Percentiles rank a stretch among this genome's conserved stretches.
These are phyloP conservation scores for Phytophthora idaei DNA, from an alignment of 352 stramenopile species.

Conservation along the genomic window DNA sequence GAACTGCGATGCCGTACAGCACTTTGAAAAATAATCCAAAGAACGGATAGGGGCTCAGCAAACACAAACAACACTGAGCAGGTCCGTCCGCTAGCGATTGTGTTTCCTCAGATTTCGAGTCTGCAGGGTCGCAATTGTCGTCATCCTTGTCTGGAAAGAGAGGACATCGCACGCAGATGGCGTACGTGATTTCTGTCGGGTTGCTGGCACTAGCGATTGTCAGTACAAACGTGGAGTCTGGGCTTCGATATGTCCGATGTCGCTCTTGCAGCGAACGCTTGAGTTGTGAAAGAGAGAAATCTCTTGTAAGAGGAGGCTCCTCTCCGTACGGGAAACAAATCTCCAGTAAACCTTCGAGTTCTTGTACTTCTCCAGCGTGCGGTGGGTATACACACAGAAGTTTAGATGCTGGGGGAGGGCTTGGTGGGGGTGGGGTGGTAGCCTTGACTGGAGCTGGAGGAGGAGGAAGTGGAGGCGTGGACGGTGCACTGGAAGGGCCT, in stretches of 20 bases:
- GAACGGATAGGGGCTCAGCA: slow-evolving; percentile 80
- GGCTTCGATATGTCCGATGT: slow-evolving; percentile 66
- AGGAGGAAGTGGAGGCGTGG: slow-evolving; percentile 26
- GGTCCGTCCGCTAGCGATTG: slow-evolving; percentile 21
- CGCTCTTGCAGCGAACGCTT: slow-evolving; percentile 68
- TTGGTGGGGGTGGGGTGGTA: slow-evolving; percentile 3
- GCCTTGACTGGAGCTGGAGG: slow-evolving; percentile 14
- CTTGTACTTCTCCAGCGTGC: slow-evolving; percentile 46
- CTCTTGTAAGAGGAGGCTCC: slow-evolving; percentile 38
- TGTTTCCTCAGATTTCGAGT: background rate
- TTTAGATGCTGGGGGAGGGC: slow-evolving; percentile 37
- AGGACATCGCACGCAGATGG: slow-evolving; percentile 70
- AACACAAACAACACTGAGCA: slow-evolving; percentile 72
- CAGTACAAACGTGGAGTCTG: slow-evolving; percentile 77
- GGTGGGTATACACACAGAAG: slow-evolving; percentile 60
- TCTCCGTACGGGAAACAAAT: slow-evolving; percentile 82
- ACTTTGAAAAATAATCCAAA: slow-evolving; percentile 89
- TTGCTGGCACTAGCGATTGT: slow-evolving; percentile 60
- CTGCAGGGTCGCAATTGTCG: slow-evolving; percentile 3
- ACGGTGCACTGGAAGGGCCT: slow-evolving; percentile 22
- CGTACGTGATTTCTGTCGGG: slow-evolving; percentile 65
- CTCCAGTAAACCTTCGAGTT: slow-evolving; percentile 70
- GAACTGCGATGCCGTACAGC: slow-evolving; percentile 70
- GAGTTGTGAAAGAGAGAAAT: slow-evolving; percentile 64
- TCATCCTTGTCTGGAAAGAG: slow-evolving; percentile 62